These are phyloP conservation scores for Aspergillus proliferans DNA, from an alignment of 2,329 filamentous ascomycete species.

Conservation along the genomic window DNA sequence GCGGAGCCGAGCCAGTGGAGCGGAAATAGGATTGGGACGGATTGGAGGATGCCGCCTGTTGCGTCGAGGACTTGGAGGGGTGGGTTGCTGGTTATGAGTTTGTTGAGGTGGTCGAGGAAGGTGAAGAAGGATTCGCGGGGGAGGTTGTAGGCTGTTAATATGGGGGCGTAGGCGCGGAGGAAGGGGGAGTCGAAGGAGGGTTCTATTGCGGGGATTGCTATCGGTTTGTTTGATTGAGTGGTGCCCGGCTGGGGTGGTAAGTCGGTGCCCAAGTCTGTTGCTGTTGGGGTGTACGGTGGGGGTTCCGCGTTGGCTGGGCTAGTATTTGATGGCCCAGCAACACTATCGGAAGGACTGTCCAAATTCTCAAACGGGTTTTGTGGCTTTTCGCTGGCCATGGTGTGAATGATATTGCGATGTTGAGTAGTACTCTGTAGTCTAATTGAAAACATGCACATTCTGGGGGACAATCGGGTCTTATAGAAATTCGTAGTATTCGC, in stretches of 20 bases:
- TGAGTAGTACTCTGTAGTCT: too few species aligned
- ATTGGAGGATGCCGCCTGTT: slow-evolving; percentile 19
- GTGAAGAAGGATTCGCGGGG: slow-evolving; percentile 7
- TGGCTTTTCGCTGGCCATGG: neutral
- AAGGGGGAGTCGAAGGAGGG: neutral
- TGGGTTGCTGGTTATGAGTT: slow-evolving; percentile 17
- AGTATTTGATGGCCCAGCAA: neutral
- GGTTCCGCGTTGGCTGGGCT: neutral
- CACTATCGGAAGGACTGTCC: neutral
- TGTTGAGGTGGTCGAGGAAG: slow-evolving; percentile 23
- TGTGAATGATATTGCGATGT: neutral
- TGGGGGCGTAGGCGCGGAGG: neutral
- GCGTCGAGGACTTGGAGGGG: slow-evolving; percentile 21
- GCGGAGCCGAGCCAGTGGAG: slow-evolving; percentile 18
- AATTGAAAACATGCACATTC: too few species aligned
- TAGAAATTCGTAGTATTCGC: too few species aligned
- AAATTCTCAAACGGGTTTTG: neutral
- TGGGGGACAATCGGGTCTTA: too few species aligned
- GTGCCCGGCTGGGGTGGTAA: neutral
- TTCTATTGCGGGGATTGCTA: neutral
- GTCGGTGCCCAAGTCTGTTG: neutral
- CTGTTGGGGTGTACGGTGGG: neutral
- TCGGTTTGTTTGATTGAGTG: neutral
- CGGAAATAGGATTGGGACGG: slow-evolving; percentile 18
- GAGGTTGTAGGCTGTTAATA: neutral